These are phyloP conservation scores for Cystofilobasidium capitatum DNA, from an alignment of 768 basidiomycete species.

Conservation along the genomic window DNA sequence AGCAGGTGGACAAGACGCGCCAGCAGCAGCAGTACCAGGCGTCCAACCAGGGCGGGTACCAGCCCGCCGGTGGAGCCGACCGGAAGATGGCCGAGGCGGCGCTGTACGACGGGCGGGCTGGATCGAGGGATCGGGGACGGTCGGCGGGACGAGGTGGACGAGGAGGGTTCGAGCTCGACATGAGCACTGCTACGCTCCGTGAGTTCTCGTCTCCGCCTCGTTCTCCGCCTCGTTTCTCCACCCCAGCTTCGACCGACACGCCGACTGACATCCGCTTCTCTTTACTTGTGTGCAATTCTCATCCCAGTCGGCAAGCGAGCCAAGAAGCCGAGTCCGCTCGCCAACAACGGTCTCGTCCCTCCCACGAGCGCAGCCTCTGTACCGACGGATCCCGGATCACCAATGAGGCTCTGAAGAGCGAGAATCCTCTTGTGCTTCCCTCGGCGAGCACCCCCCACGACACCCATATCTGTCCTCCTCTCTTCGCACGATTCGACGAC, in stretches of 20 bases:
- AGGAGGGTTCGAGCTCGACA: constrained; percentile 66
- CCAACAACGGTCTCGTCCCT: not conserved
- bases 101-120: constrained; percentile 57
- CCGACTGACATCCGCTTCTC: not conserved
- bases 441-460: too few species aligned
- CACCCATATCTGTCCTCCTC: too few species aligned
- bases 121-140: constrained; percentile 54
- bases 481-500: too few species aligned
- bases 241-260: too few species aligned
- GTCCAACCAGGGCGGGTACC: constrained; percentile 35
- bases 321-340: constrained; percentile 22
- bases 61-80: constrained; percentile 44
- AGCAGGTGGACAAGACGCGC: constrained; percentile 27
- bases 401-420: constrained; percentile 11
- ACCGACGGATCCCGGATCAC: constrained; percentile 8
- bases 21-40: constrained; percentile 30
- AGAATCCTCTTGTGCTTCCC: too few species aligned
- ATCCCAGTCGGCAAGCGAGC: constrained; percentile 12
- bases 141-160: constrained; percentile 29
- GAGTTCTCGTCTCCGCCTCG: constrained; percentile 33
- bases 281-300: not conserved
- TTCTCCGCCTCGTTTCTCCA: too few species aligned
- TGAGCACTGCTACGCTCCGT: constrained; percentile 76
- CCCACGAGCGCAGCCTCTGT: not conserved
- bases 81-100: constrained; percentile 43